Evolutionary conservation across 495 filamentous ascomycete genomes (phyloP).

Genomic region (Pyrenula massariospora): DNA sequence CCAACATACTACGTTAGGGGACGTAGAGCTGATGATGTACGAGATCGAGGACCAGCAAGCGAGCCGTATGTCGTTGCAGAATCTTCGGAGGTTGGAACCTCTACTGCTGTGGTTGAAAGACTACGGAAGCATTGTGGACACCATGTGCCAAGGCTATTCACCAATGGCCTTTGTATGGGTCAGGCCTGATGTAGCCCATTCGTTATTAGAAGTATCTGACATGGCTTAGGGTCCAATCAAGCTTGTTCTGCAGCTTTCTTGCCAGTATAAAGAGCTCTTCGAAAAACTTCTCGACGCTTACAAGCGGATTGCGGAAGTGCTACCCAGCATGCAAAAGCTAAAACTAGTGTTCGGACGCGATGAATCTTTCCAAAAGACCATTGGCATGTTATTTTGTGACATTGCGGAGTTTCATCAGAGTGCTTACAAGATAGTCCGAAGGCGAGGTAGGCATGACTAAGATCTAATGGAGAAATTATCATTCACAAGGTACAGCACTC

Average conservation of each 20-base stretch:
- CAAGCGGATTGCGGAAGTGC: conserved; percentile 21
- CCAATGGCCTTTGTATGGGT: conserved; percentile 33
- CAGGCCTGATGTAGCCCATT: too few species aligned
- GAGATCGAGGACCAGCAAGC: conserved; percentile 24
- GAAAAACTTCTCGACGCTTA: conserved; percentile 30
- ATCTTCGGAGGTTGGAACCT: conserved; percentile 25
- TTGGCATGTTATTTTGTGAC: conserved; percentile 29
- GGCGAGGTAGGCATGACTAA: conserved; percentile 11
- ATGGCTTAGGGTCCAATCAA: background rate
- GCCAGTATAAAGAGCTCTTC: conserved; percentile 22
- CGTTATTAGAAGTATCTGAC: too few species aligned
- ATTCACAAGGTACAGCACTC: background rate
- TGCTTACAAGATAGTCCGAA: conserved; percentile 31
- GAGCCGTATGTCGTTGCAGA: conserved; percentile 19
- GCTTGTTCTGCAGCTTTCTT: background rate
- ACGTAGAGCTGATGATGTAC: conserved; percentile 19
- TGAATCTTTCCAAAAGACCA: conserved; percentile 19
- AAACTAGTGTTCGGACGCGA: conserved; percentile 15
- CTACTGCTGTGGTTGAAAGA: conserved; percentile 23
- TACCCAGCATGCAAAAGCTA: conserved; percentile 24
- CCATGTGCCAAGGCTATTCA: conserved; percentile 30
- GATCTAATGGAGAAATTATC: background rate
- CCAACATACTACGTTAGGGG: conserved; percentile 16
- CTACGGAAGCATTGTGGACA: conserved; percentile 26
- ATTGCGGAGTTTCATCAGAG: conserved; percentile 31